Percentiles rank a stretch among this genome's conserved stretches.
Conservation (phyloP, 495 filamentous ascomycete genomes). For the Hypomontagnella submonticulosa region DNA sequence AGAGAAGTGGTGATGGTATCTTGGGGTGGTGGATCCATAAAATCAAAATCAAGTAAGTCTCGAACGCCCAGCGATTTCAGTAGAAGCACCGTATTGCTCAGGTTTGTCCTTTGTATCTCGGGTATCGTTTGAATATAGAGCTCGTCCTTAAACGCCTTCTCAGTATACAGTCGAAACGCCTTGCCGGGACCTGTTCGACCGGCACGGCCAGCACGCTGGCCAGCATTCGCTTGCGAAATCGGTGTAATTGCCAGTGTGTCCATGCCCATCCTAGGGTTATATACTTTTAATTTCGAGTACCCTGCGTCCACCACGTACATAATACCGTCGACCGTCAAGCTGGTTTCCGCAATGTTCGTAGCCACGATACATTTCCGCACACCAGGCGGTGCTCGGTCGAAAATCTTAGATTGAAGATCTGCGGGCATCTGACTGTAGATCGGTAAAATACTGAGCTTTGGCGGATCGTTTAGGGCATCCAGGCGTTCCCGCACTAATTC, state of each 20-base stretch:
- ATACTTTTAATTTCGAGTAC: conserved; percentile 97
- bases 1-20: conserved; percentile 97
- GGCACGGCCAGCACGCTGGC: conserved; percentile 91
- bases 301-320: conserved; percentile 99
- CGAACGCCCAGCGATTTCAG: conserved; percentile 95
- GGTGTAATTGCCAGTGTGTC: conserved; percentile 98
- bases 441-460: conserved; percentile 92
- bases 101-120: conserved; percentile 96
- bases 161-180: conserved; percentile 93
- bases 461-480: conserved; percentile 92
- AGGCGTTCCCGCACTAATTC: conserved; percentile 90
- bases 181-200: conserved; percentile 96
- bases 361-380: conserved; percentile 98
- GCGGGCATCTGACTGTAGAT: conserved; percentile 99
- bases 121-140: conserved; percentile 98
- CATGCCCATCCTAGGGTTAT: conserved; percentile 99
- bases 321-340: conserved; percentile 97
- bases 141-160: conserved; percentile 94
- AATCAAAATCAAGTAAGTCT: conserved; percentile 96
- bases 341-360: conserved; percentile 98
- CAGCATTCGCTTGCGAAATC: conserved; percentile 95
- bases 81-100: conserved; percentile 92
- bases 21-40: conserved; percentile 98
- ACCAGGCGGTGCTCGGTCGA: conserved; percentile 87
- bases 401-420: conserved; percentile 97